Conservation (phyloP, 2,329 filamentous ascomycete species). For the Didymella keratinophila region DNA sequence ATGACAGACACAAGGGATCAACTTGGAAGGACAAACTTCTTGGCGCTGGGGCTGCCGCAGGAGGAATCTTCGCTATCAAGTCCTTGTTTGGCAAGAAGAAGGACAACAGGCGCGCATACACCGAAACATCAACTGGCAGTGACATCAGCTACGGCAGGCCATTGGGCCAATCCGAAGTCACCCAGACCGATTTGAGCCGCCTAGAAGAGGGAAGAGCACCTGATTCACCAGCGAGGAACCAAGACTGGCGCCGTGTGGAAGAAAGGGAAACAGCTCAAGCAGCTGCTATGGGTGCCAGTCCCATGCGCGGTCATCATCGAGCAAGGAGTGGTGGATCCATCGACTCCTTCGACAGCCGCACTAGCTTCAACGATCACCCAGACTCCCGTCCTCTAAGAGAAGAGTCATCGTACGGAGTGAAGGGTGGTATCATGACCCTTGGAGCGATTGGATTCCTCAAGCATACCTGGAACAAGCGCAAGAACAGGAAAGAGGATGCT, state of each 20-base stretch:
- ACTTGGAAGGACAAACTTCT: constrained; percentile 58
- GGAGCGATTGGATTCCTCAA: constrained; percentile 52
- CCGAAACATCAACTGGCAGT: constrained; percentile 57
- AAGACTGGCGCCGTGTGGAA: constrained; percentile 48
- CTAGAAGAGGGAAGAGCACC: constrained; percentile 64
- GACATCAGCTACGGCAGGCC: constrained; percentile 63
- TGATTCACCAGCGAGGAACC: constrained; percentile 52
- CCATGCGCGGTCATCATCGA: constrained; percentile 41
- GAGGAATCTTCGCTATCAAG: constrained; percentile 53
- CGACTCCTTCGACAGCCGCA: constrained; percentile 52
- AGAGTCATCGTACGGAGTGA: constrained; percentile 48
- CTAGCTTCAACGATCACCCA: constrained; percentile 48
- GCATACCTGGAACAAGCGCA: constrained; percentile 59
- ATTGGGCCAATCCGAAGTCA: constrained; percentile 57
- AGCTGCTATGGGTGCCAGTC: constrained; percentile 59
- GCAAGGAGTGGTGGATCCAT: constrained; percentile 50
- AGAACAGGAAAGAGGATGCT: constrained; percentile 66
- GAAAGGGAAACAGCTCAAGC: constrained; percentile 50
- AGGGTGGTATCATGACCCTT: constrained; percentile 59
- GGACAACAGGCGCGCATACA: constrained; percentile 41
- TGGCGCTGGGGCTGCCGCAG: constrained; percentile 54
- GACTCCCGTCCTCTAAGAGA: constrained; percentile 28
- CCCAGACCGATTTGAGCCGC: constrained; percentile 57
- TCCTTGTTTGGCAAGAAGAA: constrained; percentile 68
- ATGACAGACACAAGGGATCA: constrained; percentile 33